Evolutionary conservation across 306 rosid genomes (phyloP), one percentile per base, ranked within the genome.

Genomic region (Cucurbita maxima): DNA sequence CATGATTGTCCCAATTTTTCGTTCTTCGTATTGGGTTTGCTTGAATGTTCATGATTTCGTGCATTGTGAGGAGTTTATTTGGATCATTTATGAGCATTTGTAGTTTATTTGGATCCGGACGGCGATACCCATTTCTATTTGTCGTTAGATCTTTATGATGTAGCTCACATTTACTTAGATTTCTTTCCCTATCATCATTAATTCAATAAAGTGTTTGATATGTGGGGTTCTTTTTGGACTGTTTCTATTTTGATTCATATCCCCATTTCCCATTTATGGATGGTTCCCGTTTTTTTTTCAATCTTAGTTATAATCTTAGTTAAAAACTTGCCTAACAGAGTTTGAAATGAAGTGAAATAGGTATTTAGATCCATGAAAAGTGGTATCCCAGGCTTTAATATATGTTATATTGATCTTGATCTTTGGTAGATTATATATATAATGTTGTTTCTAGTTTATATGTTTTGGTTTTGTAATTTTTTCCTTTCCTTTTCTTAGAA

Each of bases 401-500:
- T 45, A 8, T 44, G 41, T 44, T 44, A 87, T 44, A 13, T 25
- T 67, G 47, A 6, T 19, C 10, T 37, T 58, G 52, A 51, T 66
- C 44, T 22, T 60, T 71, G 6, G 54, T 53, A 1, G 41, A 45
- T 63, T 69, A 50, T 15, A 7, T 10, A 44, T 61, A 53, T 16
- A 12, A 8, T 12, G 13, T 68, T 74, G 25, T 57, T 64, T 55
- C 78, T 68, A 6, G 55, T 47, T 68, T 12, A 22, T 25, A 63
- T 66, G 40, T 48, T 73, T 41, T 40, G 66, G 5, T 61, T 47
- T 63, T 69, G 50, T 61, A 80, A 73, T 50, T 9, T 25, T 13
- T 11, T 10, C n/a, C 52, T 69, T 53, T 74, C 71, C 76, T 44
- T 52, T 62, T 79, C 47, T 76, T 82, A 93, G 98, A 82, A 79